Percentiles rank a stretch among this genome's conserved stretches.
These are phyloP conservation scores for Yamadazyma atmosphaerica DNA, from an alignment of 1,139 yeast species.

Conservation along the genomic window DNA sequence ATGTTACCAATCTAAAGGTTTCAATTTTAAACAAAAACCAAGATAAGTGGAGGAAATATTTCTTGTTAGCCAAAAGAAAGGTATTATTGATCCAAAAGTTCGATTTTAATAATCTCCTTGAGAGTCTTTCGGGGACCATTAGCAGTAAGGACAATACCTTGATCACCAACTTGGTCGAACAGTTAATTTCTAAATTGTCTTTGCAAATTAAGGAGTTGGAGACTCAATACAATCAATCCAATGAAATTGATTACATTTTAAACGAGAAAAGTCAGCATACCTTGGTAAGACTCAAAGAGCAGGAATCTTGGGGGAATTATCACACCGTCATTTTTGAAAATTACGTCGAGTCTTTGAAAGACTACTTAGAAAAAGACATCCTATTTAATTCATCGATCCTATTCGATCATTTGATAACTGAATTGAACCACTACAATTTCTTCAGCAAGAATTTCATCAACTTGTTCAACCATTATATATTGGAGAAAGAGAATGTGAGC, in stretches of 20 bases:
- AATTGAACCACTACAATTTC: slow-evolving; percentile 25
- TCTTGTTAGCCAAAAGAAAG: slow-evolving; percentile 59
- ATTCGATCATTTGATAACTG: slow-evolving; percentile 38
- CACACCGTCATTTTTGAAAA: slow-evolving; percentile 44
- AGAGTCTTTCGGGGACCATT: slow-evolving; percentile 2
- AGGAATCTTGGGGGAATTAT: slow-evolving; percentile 54
- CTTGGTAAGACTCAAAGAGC: slow-evolving; percentile 45
- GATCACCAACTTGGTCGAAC: slow-evolving; percentile 24
- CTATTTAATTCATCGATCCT: slow-evolving; percentile 55
- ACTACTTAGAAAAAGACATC: slow-evolving; percentile 52
- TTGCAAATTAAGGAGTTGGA: slow-evolving; percentile 54
- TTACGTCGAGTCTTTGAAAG: slow-evolving; percentile 41
- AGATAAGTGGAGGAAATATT: slow-evolving; percentile 48
- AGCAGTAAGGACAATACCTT: slow-evolving; percentile 3
- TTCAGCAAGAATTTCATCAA: slow-evolving; percentile 18
- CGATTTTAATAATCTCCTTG: slow-evolving; percentile 34
- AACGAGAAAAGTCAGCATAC: slow-evolving; percentile 43
- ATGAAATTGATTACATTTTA: slow-evolving; percentile 53
- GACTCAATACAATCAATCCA: slow-evolving; percentile 43
- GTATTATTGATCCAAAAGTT: slow-evolving; percentile 45
- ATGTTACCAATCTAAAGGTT: slow-evolving; percentile 36
- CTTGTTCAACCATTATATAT: slow-evolving; percentile 8
- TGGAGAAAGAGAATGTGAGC: slow-evolving; percentile 6
- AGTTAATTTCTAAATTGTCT: slow-evolving; percentile 27
- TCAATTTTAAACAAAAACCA: slow-evolving; percentile 42